Base-by-base conservation (phyloP, 257 asterid genomes). In the Phtheirospermum japonicum region DNA sequence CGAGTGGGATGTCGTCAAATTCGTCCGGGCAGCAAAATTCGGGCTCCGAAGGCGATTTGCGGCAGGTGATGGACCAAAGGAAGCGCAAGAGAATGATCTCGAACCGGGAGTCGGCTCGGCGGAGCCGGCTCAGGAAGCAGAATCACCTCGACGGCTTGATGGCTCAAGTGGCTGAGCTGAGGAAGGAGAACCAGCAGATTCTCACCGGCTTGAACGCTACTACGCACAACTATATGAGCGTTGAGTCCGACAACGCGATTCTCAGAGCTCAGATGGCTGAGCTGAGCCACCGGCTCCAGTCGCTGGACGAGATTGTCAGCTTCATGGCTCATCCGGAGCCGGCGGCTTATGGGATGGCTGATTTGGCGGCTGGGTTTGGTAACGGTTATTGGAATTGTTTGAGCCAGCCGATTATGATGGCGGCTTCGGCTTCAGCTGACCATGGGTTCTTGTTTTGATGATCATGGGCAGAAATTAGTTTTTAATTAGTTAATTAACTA, bases 21-120 rank as follows among this genome's bases (percentile, higher is more conserved):
- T 82, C 94, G 48, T 75, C 86, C 3, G 81, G 78, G 65, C 20
- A 70, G 1, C 89, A 70, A 59, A 87, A 72, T 62, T 87, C 96
- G 0, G 87, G 87, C 6, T 88, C 94, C 8, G 95, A 79, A n/a
- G 92, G 80, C 42, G 85, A 81, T 68, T 75, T 82, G n/a, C n/a
- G n/a, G n/a, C n/a, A n/a, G n/a, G n/a, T n/a, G 65, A 83, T 89
- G 85, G 99, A 93, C 52, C 74, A 77, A 28, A 74, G 95, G 67
- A 93, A 90, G 74, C 64, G 90, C 40, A 89, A 90, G 57, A 60
- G 99, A 16, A 93, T 85, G 99, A 84, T 87, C 20, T 93, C 99
- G 7, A 93, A 93, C 67, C 79, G 99, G 2, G 99, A 93, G 60
- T 90, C 99, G 57, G 99, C 99, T 40, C 74, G 99, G 32, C 77